Percentiles rank a stretch among this genome's conserved stretches.
Conservation (phyloP, 495 filamentous ascomycete genomes). For the Penicillium bovifimosum region DNA sequence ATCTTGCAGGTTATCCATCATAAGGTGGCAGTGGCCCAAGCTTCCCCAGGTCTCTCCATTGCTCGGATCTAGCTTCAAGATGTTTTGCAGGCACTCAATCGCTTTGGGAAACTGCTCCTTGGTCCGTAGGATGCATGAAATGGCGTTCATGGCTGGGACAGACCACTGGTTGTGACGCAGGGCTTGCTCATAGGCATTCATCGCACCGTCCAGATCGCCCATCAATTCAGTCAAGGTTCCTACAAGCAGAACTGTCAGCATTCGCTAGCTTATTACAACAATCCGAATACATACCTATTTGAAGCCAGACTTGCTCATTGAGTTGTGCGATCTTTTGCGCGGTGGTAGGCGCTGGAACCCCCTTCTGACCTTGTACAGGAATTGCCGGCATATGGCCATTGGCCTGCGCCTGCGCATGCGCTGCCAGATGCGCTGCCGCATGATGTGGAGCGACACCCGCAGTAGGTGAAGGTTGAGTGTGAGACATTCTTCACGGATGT, state of each 20-base stretch:
- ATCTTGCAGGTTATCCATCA: slow-evolving; percentile 99
- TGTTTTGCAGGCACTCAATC: slow-evolving; percentile 86
- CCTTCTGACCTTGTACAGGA: slow-evolving; percentile 50
- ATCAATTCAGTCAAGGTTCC: slow-evolving; percentile 83
- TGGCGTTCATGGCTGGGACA: slow-evolving; percentile 88
- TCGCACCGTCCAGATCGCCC: slow-evolving; percentile 82
- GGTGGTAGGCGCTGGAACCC: slow-evolving; percentile 43
- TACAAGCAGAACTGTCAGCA: slow-evolving; percentile 29
- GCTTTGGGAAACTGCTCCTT: slow-evolving; percentile 93
- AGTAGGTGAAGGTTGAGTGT: slow-evolving; percentile 51
- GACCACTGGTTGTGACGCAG: slow-evolving; percentile 84
- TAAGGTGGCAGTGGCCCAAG: slow-evolving; percentile 90
- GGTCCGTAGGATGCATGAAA: slow-evolving; percentile 82
- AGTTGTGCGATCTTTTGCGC: slow-evolving; percentile 56
- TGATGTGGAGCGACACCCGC: slow-evolving; percentile 45
- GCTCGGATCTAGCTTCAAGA: slow-evolving; percentile 78
- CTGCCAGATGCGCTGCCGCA: slow-evolving; percentile 37
- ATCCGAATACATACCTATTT: slow-evolving; percentile 64
- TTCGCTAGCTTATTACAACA: not conserved
- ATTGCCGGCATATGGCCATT: slow-evolving; percentile 48
- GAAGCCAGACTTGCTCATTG: slow-evolving; percentile 90
- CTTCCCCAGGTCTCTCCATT: slow-evolving; percentile 98
- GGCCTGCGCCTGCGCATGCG: slow-evolving; percentile 38
- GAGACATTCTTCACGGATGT: slow-evolving; percentile 33
- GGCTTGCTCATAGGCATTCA: slow-evolving; percentile 82